Percentiles rank a stretch among this genome's conserved stretches.
Evolutionary conservation across 2,329 filamentous ascomycete genomes (phyloP).

Genomic region (Fusarium multiceps): DNA sequence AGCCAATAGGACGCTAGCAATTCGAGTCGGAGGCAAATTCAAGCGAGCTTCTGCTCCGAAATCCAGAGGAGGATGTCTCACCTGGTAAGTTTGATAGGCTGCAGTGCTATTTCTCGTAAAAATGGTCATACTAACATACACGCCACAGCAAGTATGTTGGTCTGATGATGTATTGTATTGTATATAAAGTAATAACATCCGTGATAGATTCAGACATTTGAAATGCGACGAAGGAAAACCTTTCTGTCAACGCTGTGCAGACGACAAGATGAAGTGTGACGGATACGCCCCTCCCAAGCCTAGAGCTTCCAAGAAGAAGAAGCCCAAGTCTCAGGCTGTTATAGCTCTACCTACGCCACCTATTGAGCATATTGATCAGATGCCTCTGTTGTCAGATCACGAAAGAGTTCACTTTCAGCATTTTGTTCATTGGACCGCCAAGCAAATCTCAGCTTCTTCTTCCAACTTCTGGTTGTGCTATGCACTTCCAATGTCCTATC

Average conservation of each 20-base stretch:
- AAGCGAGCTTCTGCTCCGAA: constrained; percentile 17
- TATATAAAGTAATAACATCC: neutral
- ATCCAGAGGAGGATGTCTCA: constrained; percentile 11
- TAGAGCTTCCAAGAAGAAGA: neutral
- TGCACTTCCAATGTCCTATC: constrained; percentile 15
- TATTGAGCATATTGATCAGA: neutral
- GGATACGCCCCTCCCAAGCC: constrained; percentile 14
- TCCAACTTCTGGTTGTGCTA: constrained; percentile 14
- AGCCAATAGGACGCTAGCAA: neutral
- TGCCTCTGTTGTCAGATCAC: neutral
- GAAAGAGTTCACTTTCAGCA: constrained; percentile 8
- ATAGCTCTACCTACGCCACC: neutral
- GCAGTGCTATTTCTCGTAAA: neutral
- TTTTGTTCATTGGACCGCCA: constrained; percentile 5
- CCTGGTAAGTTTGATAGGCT: constrained; percentile 15
- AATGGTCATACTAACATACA: neutral
- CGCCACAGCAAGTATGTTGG: constrained; percentile 1
- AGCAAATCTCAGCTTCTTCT: constrained; percentile 2
- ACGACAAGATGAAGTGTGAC: constrained; percentile 22
- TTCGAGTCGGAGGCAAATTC: constrained; percentile 2
- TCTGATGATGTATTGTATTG: accelerated
- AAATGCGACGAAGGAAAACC: constrained; percentile 21
- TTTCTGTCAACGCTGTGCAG: constrained; percentile 8
- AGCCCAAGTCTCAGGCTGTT: neutral
- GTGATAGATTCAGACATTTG: neutral